Base-by-base conservation (phyloP, 2,329 filamentous ascomycete species). In the Ophiocordyceps camponoti-rufipedis region DNA sequence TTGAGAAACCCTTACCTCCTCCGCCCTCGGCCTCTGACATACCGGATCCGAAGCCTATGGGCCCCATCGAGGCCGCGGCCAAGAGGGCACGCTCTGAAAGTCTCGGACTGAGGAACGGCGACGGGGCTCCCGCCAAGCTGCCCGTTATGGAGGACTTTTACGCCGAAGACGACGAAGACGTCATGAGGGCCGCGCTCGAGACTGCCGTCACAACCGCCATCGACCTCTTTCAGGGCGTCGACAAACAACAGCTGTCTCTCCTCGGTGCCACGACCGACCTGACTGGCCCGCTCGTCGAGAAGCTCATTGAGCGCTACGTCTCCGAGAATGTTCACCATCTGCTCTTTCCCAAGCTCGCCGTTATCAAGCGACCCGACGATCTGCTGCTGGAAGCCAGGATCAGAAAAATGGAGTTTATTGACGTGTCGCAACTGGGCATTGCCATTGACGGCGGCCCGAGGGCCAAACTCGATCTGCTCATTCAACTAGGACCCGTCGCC, bases 361-460 rank as follows among this genome's bases (percentile, higher is more conserved):
- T 78, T 2, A 76, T 93, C 52, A 84, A 86, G 52, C 74, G 82
- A 44, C 70, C 78, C 0, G 88, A 95, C 51, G 91, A 98, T 56
- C 67, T 83, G 9, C 87, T 95, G 54, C 69, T 98, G 6, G 89
- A 96, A 58, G 76, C 79, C 28, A 87, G 91, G 57, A 91, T 95
- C 46, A 78, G 84, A 40, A 85, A 94, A 58, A 96, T 96, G 86
- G 79, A 86, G 55, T 84, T 81, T 55, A 80, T 98, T 46, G 91
- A 98, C 61, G 83, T 98, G 45, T 91, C 87, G 2, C 91, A 98
- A 62, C 78, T 98, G 14, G 91, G 91, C 1, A 87, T 98, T 45
- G 71, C 77, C 4, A 85, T 95, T 42, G 82, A 88, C 48, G 83
- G 83, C 41, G 85, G 85, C 0, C 74, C 74, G 45, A 73, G 72